phyloP scores from a whole-genome alignment of 805 yeast species.

The Scheffersomyces spartinae region DNA sequence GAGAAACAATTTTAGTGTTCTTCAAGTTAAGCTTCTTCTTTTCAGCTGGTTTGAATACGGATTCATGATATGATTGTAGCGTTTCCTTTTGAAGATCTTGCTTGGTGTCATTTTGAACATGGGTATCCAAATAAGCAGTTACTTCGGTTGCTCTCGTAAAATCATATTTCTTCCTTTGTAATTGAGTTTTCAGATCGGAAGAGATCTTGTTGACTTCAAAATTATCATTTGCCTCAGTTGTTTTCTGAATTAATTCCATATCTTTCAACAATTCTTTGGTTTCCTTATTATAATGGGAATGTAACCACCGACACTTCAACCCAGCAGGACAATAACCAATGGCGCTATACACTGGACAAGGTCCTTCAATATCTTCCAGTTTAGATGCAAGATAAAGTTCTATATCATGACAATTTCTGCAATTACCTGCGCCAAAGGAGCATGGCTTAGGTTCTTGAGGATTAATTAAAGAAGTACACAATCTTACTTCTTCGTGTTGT shows the following conservation, averaged over 20 bases:
- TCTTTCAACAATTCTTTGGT: constrained; percentile 34
- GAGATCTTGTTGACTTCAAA: constrained; percentile 57
- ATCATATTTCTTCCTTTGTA: constrained; percentile 53
- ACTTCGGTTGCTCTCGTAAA: constrained; percentile 48
- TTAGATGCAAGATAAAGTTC: constrained; percentile 52
- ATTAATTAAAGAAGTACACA: constrained; percentile 56
- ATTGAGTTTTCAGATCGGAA: constrained; percentile 29
- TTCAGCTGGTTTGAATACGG: constrained; percentile 69
- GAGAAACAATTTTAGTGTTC: constrained; percentile 81
- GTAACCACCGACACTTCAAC: constrained; percentile 82
- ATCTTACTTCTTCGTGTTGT: constrained; percentile 45
- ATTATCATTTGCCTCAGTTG: constrained; percentile 26
- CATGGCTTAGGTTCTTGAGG: constrained; percentile 40
- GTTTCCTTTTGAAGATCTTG: constrained; percentile 11
- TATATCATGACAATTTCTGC: constrained; percentile 72
- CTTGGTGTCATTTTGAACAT: constrained; percentile 31
- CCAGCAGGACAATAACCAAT: constrained; percentile 92
- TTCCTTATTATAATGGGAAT: constrained; percentile 49
- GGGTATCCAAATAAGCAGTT: constrained; percentile 53
- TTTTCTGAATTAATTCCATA: constrained; percentile 23
- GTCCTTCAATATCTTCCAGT: constrained; percentile 60
- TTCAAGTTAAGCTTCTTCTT: constrained; percentile 62
- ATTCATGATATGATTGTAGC: constrained; percentile 52
- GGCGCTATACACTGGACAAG: constrained; percentile 74
- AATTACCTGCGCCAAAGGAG: constrained; percentile 54